These are phyloP conservation scores for Monsonia emarginata DNA, from an alignment of 441 rosid species.

Conservation along the genomic window DNA sequence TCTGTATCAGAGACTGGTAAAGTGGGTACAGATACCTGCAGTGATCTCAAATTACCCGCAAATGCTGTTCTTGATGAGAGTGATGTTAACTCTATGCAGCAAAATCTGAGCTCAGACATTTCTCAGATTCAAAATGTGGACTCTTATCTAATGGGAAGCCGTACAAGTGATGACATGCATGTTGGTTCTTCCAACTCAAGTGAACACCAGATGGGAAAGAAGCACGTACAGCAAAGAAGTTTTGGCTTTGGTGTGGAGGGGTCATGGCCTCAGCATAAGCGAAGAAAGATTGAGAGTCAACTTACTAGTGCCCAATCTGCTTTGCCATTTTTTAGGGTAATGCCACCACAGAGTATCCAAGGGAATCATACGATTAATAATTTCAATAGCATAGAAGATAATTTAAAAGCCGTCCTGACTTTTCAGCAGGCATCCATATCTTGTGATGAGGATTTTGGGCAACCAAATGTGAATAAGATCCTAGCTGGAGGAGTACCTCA, in stretches of 20 bases:
- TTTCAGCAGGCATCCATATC: conserved; percentile 17
- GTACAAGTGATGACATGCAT: conserved; percentile 15
- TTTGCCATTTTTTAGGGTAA: conserved; percentile 32
- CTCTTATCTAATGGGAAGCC: conserved; percentile 12
- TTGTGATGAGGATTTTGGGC: conserved; percentile 28
- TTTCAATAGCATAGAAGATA: conserved; percentile 11
- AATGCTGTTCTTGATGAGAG: conserved; percentile 17
- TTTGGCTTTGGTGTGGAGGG: conserved; percentile 23
- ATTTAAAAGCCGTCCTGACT: conserved; percentile 16
- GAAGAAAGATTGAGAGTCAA: conserved; percentile 32
- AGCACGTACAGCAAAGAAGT: conserved; percentile 20
- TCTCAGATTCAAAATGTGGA: conserved; percentile 15
- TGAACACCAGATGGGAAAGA: conserved; percentile 18
- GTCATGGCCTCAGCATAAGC: conserved; percentile 41
- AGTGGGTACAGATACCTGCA: background rate
- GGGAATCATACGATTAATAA: conserved; percentile 10
- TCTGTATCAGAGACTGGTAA: conserved; percentile 7
- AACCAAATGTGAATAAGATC: conserved; percentile 25
- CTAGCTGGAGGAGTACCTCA: conserved; percentile 20
- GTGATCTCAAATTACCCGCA: conserved; percentile 11
- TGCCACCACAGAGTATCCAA: conserved; percentile 17
- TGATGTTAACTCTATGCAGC: conserved; percentile 13
- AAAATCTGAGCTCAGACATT: conserved; percentile 13
- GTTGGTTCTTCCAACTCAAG: conserved; percentile 25
- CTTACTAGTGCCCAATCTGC: conserved; percentile 23